phyloP scores from a whole-genome alignment of 1,284 basidiomycete species.

The Rhodotorula mucilaginosa region DNA sequence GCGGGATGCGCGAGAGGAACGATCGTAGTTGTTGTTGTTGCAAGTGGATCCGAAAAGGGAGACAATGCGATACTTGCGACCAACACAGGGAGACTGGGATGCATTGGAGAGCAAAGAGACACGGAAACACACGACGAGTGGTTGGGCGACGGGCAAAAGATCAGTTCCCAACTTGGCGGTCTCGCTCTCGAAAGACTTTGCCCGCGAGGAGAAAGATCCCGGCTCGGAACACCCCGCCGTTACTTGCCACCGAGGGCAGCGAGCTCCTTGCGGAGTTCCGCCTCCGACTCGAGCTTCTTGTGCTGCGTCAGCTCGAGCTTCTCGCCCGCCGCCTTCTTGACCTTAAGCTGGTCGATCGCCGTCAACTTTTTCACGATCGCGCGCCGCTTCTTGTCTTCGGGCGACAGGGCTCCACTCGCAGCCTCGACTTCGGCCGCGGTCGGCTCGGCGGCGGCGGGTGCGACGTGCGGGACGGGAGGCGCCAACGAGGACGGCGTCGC shows the following conservation, averaged over 20 bases:
- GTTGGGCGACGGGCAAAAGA: too few relatives aligned
- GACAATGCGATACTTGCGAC: too few relatives aligned
- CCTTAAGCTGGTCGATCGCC: constrained; percentile 62
- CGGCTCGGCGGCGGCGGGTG: constrained; percentile 1
- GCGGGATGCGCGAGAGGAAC: too few relatives aligned
- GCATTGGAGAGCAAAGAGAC: too few relatives aligned
- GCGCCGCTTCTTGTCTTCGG: constrained; percentile 55
- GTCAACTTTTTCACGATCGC: constrained; percentile 60
- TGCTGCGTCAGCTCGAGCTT: constrained; percentile 58
- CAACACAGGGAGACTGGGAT: too few relatives aligned
- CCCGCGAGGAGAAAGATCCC: too few relatives aligned
- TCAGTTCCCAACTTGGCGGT: too few relatives aligned
- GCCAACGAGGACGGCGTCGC: constrained; percentile 59
- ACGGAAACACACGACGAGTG: too few relatives aligned
- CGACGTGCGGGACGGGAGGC: constrained; percentile 16
- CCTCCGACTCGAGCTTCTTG: constrained; percentile 82
- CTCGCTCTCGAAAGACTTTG: too few relatives aligned
- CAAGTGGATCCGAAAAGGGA: too few relatives aligned
- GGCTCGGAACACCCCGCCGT: background rate
- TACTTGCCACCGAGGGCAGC: constrained; percentile 8
- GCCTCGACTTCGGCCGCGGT: constrained; percentile 6
- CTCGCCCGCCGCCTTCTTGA: constrained; percentile 49
- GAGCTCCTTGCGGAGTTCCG: constrained; percentile 63
- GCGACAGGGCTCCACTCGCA: constrained; percentile 49
- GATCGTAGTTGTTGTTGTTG: too few relatives aligned